Evolutionary conservation across 2,329 filamentous ascomycete species (phyloP).

Genomic region (Cryphonectria nitschkei): DNA sequence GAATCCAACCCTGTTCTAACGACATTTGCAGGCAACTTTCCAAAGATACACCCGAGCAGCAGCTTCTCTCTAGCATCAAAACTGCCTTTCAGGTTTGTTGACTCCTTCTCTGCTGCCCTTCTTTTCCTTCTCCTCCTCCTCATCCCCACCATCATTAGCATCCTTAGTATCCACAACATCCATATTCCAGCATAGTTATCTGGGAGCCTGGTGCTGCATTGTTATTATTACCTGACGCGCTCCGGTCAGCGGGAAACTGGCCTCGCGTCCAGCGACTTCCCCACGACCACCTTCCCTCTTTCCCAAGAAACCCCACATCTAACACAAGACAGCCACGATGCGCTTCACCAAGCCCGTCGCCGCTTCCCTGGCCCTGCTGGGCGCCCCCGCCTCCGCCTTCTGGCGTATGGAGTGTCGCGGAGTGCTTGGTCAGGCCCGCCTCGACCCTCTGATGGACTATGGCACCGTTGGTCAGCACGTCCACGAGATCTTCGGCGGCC

Average conservation of each 20-base stretch:
- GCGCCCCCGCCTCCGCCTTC: conserved; percentile 62
- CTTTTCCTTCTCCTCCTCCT: neutral
- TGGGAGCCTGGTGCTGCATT: neutral
- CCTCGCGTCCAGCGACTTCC: neutral
- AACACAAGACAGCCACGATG: conserved; percentile 22
- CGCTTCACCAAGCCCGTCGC: conserved; percentile 20
- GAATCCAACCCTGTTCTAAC: neutral
- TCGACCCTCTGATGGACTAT: conserved; percentile 76
- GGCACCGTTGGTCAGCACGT: conserved; percentile 65
- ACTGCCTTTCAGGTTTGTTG: neutral
- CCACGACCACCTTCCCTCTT: neutral
- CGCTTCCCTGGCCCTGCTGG: conserved; percentile 20
- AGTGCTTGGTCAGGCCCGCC: conserved; percentile 67
- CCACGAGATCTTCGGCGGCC: conserved; percentile 76
- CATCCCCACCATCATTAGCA: neutral
- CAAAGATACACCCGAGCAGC: neutral
- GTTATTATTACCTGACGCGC: neutral
- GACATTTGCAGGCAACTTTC: neutral
- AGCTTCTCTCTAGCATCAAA: neutral
- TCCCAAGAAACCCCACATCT: neutral
- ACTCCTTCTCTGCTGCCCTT: neutral
- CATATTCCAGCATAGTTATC: conserved; percentile 1
- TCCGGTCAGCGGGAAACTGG: conserved; percentile 12
- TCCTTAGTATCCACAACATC: neutral
- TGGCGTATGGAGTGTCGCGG: conserved; percentile 89